Percentiles rank a stretch among this genome's conserved stretches.
These are phyloP conservation scores for Thymus quinquecostatus DNA, from an alignment of 257 asterid genomes.

Conservation along the genomic window DNA sequence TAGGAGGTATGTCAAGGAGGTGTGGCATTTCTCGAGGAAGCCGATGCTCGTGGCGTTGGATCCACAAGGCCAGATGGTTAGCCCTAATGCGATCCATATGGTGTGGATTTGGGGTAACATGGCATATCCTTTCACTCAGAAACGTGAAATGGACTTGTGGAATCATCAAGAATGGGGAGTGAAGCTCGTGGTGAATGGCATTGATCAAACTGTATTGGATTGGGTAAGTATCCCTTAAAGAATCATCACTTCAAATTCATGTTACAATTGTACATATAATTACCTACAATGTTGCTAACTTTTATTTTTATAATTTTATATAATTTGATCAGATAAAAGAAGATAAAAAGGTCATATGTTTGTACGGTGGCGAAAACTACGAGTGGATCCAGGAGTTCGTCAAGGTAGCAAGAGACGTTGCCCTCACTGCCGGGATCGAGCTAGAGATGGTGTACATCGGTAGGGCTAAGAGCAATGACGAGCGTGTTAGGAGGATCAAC, in stretches of 20 bases:
- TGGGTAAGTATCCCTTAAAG: slow-evolving; percentile 54
- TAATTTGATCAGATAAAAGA: slow-evolving; percentile 43
- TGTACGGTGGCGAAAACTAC: slow-evolving; percentile 78
- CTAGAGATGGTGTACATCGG: slow-evolving; percentile 80
- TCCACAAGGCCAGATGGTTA: slow-evolving; percentile 61
- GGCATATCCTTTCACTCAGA: slow-evolving; percentile 66
- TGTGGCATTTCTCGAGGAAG: slow-evolving; percentile 72
- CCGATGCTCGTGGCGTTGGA: slow-evolving; percentile 74
- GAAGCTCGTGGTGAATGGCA: slow-evolving; percentile 57
- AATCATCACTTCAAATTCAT: neutral
- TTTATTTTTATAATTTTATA: neutral
- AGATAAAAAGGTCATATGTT: slow-evolving; percentile 50
- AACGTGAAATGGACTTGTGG: slow-evolving; percentile 65
- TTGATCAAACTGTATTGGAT: slow-evolving; percentile 50
- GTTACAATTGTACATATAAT: neutral
- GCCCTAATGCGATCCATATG: slow-evolving; percentile 71
- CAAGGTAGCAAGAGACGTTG: slow-evolving; percentile 38
- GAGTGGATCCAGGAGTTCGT: slow-evolving; percentile 66
- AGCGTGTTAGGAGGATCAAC: slow-evolving; percentile 41
- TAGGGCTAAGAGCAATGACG: slow-evolving; percentile 39
- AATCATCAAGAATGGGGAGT: slow-evolving; percentile 64
- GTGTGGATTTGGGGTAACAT: slow-evolving; percentile 81
- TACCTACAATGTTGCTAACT: neutral
- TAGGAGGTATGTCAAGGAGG: slow-evolving; percentile 54
- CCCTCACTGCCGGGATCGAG: slow-evolving; percentile 35